phyloP scores from a whole-genome alignment of 2,329 filamentous ascomycete genomes.

The Talaromyces sp. region DNA sequence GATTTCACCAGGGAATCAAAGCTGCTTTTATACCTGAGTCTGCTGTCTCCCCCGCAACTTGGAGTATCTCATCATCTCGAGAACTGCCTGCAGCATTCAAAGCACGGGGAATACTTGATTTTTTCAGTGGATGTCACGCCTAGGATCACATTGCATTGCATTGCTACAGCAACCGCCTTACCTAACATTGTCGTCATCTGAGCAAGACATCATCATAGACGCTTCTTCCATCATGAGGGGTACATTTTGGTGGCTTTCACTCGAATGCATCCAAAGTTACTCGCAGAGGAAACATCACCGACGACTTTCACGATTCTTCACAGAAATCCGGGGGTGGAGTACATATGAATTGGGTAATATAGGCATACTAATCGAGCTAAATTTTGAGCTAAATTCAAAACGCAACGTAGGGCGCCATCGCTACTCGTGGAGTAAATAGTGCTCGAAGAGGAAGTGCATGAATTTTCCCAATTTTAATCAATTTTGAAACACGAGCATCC shows the following conservation, averaged over 20 bases:
- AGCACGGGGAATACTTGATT: neutral
- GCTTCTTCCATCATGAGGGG: slow-evolving; percentile 10
- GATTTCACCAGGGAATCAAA: neutral
- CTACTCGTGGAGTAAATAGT: slow-evolving; percentile 9
- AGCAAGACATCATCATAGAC: neutral
- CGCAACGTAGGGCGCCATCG: neutral
- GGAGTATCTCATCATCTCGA: neutral
- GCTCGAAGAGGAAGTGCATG: neutral
- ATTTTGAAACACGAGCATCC: neutral
- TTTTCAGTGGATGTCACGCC: neutral
- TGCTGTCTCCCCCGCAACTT: neutral
- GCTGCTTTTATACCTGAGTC: slow-evolving; percentile 9
- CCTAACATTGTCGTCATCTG: neutral
- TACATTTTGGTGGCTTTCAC: neutral
- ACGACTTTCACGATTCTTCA: neutral
- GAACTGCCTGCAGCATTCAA: neutral
- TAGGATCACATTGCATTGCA: slow-evolving; percentile 8
- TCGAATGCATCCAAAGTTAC: neutral
- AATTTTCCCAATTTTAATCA: neutral
- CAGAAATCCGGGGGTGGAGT: neutral
- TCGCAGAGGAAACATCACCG: neutral
- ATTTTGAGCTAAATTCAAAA: neutral
- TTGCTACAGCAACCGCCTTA: neutral
- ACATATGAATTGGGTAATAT: neutral
- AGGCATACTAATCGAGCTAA: neutral